Base-by-base conservation (phyloP, 306 rosid species). In the Quercus rubra region DNA sequence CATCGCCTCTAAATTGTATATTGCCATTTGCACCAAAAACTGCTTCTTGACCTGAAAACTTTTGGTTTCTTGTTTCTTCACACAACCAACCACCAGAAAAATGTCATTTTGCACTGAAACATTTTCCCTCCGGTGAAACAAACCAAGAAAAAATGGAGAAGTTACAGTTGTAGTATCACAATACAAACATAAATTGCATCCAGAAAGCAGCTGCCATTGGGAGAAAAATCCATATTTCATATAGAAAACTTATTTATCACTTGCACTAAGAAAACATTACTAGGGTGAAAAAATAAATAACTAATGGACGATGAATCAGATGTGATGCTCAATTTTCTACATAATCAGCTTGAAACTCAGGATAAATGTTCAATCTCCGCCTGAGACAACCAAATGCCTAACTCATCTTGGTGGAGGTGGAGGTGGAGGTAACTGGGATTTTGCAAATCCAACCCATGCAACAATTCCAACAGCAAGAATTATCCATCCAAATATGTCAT, bases 381-480 rank as follows among this genome's bases (percentile, higher is more conserved):
- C 14, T 4, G 43, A 30, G 30, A 67, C 43, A 64, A 55, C 55
- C n/a, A 77, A 75, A 80, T 71, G 71, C 66, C 80, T 73, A 30
- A 43, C 77, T 85, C 84, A 89, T 80, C 82, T 71, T 11, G 89
- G 85, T 51, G 88, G 74, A 10, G 89, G 85, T 51, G 88, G 84
- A 1, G 91, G 88, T 0, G 90, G 88, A 25, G 88, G 80, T 63
- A 82, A 35, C 11, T 84, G 82, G 1, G 93, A 74, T 57, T 90
- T 90, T 4, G 88, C 86, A 28, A 89, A 87, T 63, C 93, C 93
- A 31, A 85, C 88, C 93, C 93, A 90, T 33, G 91, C 84, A 76
- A 90, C 91, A 82, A 90, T 86, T 70, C 87, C 90, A 75, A 87
- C 91, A 70, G 88, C 90, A 72, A 90, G 88, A 83, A 90, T 82